Evolutionary conservation across 2,329 filamentous ascomycete species (phyloP).

Genomic region (Colletotrichum australisinense): DNA sequence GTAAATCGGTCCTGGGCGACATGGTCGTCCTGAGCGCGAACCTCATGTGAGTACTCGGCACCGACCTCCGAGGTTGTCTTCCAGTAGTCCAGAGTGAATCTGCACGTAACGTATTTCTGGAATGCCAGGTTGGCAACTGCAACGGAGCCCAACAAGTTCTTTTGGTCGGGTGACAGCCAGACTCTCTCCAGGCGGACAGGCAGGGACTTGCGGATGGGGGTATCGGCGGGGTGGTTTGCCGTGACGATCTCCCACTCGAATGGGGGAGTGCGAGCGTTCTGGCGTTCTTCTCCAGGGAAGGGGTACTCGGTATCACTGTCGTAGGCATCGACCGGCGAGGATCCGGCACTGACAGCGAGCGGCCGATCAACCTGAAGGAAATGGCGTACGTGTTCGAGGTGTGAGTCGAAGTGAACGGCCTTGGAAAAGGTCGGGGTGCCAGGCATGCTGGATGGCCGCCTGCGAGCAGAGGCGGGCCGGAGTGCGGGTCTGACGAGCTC

Average conservation of each 20-base stretch:
- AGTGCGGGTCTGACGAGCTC: conserved; percentile 95
- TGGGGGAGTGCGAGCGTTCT: conserved; percentile 56
- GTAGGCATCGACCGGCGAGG: conserved; percentile 89
- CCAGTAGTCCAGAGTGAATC: conserved; percentile 98
- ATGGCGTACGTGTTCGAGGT: conserved; percentile 94
- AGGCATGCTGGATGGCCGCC: conserved; percentile 94
- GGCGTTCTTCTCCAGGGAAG: conserved; percentile 69
- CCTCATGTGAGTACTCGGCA: conserved; percentile 82
- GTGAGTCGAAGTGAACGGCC: conserved; percentile 97
- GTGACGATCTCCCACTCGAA: conserved; percentile 91
- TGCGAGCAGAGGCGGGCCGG: conserved; percentile 75
- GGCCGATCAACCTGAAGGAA: conserved; percentile 95
- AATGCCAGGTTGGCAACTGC: conserved; percentile 91
- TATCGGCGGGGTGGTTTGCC: conserved; percentile 72
- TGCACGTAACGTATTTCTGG: conserved; percentile 87
- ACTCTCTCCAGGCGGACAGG: conserved; percentile 87
- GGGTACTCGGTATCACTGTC: conserved; percentile 92
- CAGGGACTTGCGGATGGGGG: conserved; percentile 68
- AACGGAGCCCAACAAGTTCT: conserved; percentile 84
- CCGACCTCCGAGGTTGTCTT: conserved; percentile 95
- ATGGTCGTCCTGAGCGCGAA: conserved; percentile 49
- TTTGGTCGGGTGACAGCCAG: conserved; percentile 89
- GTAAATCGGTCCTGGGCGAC: conserved; percentile 88
- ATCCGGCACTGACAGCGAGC: conserved; percentile 94
- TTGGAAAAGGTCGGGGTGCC: conserved; percentile 96